Evolutionary conservation across 768 basidiomycete genomes (phyloP).

Genomic region (Auricularia auricula-judae): DNA sequence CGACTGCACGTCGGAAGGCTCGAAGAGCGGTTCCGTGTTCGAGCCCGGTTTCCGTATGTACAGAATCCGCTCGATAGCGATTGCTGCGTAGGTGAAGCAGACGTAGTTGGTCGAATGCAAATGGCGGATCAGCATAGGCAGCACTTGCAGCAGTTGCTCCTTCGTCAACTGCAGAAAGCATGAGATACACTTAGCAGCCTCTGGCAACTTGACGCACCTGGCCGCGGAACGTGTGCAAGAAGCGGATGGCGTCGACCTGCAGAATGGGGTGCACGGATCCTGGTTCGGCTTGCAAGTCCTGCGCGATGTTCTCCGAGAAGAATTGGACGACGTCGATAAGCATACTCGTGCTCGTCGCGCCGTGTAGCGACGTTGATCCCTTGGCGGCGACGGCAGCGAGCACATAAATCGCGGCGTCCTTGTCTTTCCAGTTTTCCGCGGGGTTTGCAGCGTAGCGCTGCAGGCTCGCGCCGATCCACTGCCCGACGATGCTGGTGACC

Average conservation of each 20-base stretch:
- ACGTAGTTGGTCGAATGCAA: slow-evolving; percentile 81
- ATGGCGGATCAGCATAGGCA: slow-evolving; percentile 78
- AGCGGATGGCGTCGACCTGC: slow-evolving; percentile 93
- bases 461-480: slow-evolving; percentile 74
- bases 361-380: slow-evolving; percentile 82
- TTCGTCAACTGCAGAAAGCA: slow-evolving; percentile 61
- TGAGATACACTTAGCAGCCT: neutral
- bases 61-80: slow-evolving; percentile 92
- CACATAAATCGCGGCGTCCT: slow-evolving; percentile 88
- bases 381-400: slow-evolving; percentile 88
- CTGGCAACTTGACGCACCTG: slow-evolving; percentile 41
- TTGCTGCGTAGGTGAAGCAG: slow-evolving; percentile 91
- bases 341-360: slow-evolving; percentile 86
- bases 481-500: slow-evolving; percentile 76
- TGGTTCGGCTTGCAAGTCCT: slow-evolving; percentile 65
- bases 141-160: slow-evolving; percentile 80
- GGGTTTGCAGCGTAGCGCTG: slow-evolving; percentile 45
- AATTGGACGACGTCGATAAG: slow-evolving; percentile 91
- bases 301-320: slow-evolving; percentile 84
- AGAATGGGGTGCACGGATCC: slow-evolving; percentile 77
- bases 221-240: slow-evolving; percentile 89
- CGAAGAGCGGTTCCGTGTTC: neutral
- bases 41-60: slow-evolving; percentile 50
- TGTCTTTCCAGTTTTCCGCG: slow-evolving; percentile 70
- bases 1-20: slow-evolving; percentile 58